Evolutionary conservation across 331 rosid genomes (phyloP).

Genomic region (Pyrus hybrid): DNA sequence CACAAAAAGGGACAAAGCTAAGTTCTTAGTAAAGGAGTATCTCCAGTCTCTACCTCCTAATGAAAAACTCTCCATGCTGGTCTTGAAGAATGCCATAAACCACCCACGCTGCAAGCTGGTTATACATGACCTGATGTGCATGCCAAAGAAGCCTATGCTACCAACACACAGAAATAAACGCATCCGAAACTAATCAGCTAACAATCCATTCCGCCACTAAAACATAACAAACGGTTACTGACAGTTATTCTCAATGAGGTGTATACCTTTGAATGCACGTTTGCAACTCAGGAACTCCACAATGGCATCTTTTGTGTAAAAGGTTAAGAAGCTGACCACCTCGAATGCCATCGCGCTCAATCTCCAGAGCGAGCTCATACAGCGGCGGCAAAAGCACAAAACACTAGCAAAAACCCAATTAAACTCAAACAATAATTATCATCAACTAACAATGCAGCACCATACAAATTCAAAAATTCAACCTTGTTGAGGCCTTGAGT

Average conservation of each 20-base stretch:
- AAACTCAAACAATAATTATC: neutral
- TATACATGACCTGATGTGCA: slow-evolving; percentile 91
- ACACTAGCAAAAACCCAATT: slow-evolving; percentile 39
- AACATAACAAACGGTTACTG: neutral
- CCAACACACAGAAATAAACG: slow-evolving; percentile 22
- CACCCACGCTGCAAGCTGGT: slow-evolving; percentile 96
- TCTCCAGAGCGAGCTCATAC: slow-evolving; percentile 66
- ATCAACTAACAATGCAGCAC: neutral
- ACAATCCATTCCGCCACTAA: neutral
- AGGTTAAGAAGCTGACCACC: slow-evolving; percentile 94
- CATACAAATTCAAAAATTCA: neutral
- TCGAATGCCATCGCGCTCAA: slow-evolving; percentile 68
- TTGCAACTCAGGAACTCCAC: slow-evolving; percentile 97
- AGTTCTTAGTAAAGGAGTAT: neutral
- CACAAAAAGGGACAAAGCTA: slow-evolving; percentile 14
- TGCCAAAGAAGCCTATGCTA: slow-evolving; percentile 98
- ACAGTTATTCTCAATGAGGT: neutral
- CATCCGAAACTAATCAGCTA: slow-evolving; percentile 9
- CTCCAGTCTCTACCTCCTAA: slow-evolving; percentile 48
- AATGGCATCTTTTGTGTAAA: slow-evolving; percentile 75
- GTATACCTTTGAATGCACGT: slow-evolving; percentile 79
- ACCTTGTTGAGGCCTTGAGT: slow-evolving; percentile 94
- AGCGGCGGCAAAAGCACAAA: slow-evolving; percentile 81
- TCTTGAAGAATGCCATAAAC: slow-evolving; percentile 94
- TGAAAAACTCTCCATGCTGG: slow-evolving; percentile 81